These are phyloP conservation scores for Starmera amethionina DNA, from an alignment of 805 yeast species.

Conservation along the genomic window DNA sequence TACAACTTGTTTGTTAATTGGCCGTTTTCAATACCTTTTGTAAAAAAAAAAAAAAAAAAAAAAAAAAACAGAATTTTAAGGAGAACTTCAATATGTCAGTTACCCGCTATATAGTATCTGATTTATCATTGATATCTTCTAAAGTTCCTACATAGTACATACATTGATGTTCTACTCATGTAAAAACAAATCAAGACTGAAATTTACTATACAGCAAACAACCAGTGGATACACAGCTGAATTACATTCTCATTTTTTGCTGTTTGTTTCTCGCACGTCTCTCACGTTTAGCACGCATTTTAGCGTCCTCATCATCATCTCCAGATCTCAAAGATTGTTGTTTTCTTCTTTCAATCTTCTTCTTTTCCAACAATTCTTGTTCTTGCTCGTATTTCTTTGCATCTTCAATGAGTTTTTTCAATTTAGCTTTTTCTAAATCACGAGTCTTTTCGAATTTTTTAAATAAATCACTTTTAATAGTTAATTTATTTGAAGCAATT, in stretches of 20 bases:
- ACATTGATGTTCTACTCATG: no score
- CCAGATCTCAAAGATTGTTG: slow-evolving; percentile 61
- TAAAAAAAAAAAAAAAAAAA: slow-evolving; percentile 1
- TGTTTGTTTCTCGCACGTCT: slow-evolving; percentile 55
- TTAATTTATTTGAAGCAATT: slow-evolving; percentile 36
- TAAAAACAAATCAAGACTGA: no score
- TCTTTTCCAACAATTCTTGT: slow-evolving; percentile 61
- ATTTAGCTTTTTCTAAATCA: slow-evolving; percentile 59
- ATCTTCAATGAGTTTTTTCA: slow-evolving; percentile 60
- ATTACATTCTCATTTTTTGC: slow-evolving; percentile 34
- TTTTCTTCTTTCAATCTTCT: slow-evolving; percentile 52
- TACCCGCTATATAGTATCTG: no score
- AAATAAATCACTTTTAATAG: slow-evolving; percentile 64
- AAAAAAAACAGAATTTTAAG: no score
- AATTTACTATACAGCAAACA: no score
- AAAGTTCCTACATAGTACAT: no score
- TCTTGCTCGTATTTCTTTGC: slow-evolving; percentile 57
- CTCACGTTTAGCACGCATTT: slow-evolving; percentile 72
- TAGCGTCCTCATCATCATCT: slow-evolving; percentile 69
- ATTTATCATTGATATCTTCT: no score
- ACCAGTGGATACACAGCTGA: no score
- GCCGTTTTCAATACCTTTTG: neutral
- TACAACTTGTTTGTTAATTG: neutral
- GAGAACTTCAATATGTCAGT: no score
- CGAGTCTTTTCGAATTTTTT: slow-evolving; percentile 74